Evolutionary conservation across 176 grass and related monocot species (phyloP), one percentile per base, ranked within the genome.

Genomic region (Triticum urartu): DNA sequence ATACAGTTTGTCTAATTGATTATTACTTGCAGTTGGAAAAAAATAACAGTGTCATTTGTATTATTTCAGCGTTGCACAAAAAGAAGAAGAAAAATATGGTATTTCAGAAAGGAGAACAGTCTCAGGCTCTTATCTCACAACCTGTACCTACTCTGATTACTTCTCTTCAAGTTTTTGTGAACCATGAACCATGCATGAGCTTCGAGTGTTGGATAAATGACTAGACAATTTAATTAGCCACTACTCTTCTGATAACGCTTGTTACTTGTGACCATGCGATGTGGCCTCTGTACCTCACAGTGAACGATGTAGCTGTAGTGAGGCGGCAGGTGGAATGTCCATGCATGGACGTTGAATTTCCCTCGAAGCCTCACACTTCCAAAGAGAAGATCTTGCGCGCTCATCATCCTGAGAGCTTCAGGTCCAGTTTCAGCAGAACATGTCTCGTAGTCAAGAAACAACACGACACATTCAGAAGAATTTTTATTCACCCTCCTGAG

Each of bases 261-360:
- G 38, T 45, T 84, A 26, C 38, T 22, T 1, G 38, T 11, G 5
- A 22, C 4, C 70, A 22, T 9, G 45, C 2, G 25, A 7, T 47
- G 3, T 33, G 69, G 25, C 10, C 22, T 75, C 34, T 3, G 54
- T 62, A 72, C 11, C 24, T 62, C 81, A 18, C 81, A 72, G 5
- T 13, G 13, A 11, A 32, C 13, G 5, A 59, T 61, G 33, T 83
- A 83, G 32, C 38, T 61, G 47, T 72, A 59, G 81, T 83, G 14
- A 72, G 82, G 82, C 5, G 82, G 82, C 21, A 84, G 24, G 71
- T 33, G 58, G 20, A 58, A 84, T 84, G 22, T 84, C 70, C 82
- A 84, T 14, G 10, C 56, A 0, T 76, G 71, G 30, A 48, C 82
- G 40, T 75, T 39, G 18, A 84, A 84, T 15, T 84, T 64, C 11